phyloP scores from a whole-genome alignment of 495 filamentous ascomycete species.

The Aspergillus diversus region DNA sequence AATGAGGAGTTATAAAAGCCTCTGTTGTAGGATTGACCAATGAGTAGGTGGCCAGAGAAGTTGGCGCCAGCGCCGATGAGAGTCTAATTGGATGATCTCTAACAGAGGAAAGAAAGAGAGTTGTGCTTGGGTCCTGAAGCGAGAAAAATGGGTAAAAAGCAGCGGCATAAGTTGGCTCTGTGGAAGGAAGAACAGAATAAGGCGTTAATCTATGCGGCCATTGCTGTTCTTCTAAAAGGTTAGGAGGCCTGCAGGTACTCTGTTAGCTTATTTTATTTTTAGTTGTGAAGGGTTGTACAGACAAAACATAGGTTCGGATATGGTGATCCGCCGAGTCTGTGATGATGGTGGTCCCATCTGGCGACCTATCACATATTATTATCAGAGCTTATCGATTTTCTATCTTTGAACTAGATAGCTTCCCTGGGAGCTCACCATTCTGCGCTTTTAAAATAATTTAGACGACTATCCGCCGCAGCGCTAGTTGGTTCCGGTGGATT shows the following conservation, averaged over 20 bases:
- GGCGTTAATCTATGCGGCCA: slow-evolving; percentile 56
- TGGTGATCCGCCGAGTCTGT: slow-evolving; percentile 71
- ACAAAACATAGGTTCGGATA: slow-evolving; percentile 74
- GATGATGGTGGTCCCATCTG: slow-evolving; percentile 82
- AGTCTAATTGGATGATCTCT: slow-evolving; percentile 80
- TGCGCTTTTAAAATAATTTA: slow-evolving; percentile 60
- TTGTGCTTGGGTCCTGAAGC: slow-evolving; percentile 66
- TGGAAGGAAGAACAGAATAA: slow-evolving; percentile 62
- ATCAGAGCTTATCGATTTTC: background rate
- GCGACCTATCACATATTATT: slow-evolving; percentile 53
- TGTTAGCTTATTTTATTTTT: slow-evolving; percentile 15
- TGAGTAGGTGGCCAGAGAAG: slow-evolving; percentile 63
- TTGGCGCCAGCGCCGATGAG: slow-evolving; percentile 56
- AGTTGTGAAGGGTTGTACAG: slow-evolving; percentile 17
- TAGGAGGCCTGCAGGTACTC: slow-evolving; percentile 52
- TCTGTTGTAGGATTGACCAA: slow-evolving; percentile 78
- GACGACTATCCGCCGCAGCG: too few species aligned
- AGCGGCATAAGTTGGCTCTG: slow-evolving; percentile 72
- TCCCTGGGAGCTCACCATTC: slow-evolving; percentile 53
- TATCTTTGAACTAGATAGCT: background rate
- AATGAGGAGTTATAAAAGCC: slow-evolving; percentile 73
- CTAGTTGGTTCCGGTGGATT: too few species aligned
- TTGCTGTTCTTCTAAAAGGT: slow-evolving; percentile 63
- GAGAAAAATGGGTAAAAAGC: slow-evolving; percentile 74
- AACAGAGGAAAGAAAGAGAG: slow-evolving; percentile 67